These are phyloP conservation scores for Brassica hybrid DNA, from an alignment of 441 rosid genomes.

Conservation along the genomic window DNA sequence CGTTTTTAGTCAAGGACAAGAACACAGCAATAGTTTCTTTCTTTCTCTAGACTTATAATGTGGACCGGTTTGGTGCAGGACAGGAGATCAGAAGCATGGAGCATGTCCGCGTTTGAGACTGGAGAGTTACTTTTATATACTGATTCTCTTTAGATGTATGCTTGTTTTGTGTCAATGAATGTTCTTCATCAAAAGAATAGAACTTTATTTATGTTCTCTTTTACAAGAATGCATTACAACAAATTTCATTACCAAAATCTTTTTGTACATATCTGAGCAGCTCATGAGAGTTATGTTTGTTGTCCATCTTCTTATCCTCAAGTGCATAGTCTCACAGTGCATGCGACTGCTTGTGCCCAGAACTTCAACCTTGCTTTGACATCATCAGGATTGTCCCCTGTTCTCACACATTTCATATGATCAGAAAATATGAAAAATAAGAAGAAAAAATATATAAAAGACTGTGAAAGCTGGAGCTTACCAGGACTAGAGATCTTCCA, in stretches of 20 bases:
- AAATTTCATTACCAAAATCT: conserved; percentile 20
- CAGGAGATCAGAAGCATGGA: conserved; percentile 31
- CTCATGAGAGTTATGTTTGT: conserved; percentile 26
- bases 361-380: conserved; percentile 91
- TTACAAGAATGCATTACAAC: conserved; percentile 20
- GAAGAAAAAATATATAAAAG: background rate
- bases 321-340: conserved; percentile 84
- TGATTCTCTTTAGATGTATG: background rate
- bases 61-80: conserved; percentile 28
- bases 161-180: background rate
- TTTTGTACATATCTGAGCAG: background rate
- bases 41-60: conserved; percentile 1
- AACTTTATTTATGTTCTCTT: conserved; percentile 3
- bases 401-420: background rate
- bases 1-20: background rate
- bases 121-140: conserved; percentile 6
- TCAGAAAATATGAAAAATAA: conserved; percentile 2
- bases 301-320: background rate
- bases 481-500: conserved; percentile 99
- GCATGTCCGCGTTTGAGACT: conserved; percentile 10
- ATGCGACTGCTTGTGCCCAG: conserved; percentile 98
- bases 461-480: conserved; percentile 25
- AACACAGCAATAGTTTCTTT: conserved; percentile 5
- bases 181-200: conserved; percentile 2
- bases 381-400: conserved; percentile 96